Percentiles rank a stretch among this genome's conserved stretches.
These are phyloP conservation scores for Cinnamomum micranthum DNA, from an alignment of 164 flowering plant genomes.

Conservation along the genomic window DNA sequence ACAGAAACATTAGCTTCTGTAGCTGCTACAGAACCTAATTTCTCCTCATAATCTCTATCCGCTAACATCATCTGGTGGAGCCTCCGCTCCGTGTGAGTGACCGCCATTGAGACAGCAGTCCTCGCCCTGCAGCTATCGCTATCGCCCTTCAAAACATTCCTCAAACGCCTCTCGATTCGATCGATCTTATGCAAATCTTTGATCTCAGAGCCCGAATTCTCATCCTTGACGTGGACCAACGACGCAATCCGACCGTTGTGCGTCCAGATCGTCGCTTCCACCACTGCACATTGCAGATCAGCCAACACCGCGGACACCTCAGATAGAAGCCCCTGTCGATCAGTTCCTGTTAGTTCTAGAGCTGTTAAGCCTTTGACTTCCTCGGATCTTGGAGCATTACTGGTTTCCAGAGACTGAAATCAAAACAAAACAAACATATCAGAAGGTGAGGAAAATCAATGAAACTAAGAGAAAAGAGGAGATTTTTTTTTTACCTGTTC, in stretches of 20 bases:
- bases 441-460: neutral
- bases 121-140: conserved; percentile 16
- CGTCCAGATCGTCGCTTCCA: conserved; percentile 79
- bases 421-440: neutral
- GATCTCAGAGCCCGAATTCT: conserved; percentile 57
- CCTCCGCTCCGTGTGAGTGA: conserved; percentile 64
- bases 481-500: conserved; percentile 46
- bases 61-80: conserved; percentile 82
- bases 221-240: conserved; percentile 59
- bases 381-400: conserved; percentile 27
- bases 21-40: conserved; percentile 5
- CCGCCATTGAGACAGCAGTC: conserved; percentile 47
- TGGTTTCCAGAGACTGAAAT: conserved; percentile 29
- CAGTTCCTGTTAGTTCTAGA: conserved; percentile 67
- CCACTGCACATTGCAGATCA: conserved; percentile 64
- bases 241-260: conserved; percentile 79
- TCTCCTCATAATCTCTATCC: conserved; percentile 65
- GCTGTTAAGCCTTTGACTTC: conserved; percentile 47
- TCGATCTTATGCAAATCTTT: conserved; percentile 54
- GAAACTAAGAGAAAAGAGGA: neutral
- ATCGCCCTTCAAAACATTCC: conserved; percentile 31
- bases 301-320: conserved; percentile 77
- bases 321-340: conserved; percentile 67
- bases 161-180: conserved; percentile 30
- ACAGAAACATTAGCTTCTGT: conserved; percentile 28